Base-by-base conservation (phyloP, 805 yeast species). In the Isabelozyma pseudorhagii region DNA sequence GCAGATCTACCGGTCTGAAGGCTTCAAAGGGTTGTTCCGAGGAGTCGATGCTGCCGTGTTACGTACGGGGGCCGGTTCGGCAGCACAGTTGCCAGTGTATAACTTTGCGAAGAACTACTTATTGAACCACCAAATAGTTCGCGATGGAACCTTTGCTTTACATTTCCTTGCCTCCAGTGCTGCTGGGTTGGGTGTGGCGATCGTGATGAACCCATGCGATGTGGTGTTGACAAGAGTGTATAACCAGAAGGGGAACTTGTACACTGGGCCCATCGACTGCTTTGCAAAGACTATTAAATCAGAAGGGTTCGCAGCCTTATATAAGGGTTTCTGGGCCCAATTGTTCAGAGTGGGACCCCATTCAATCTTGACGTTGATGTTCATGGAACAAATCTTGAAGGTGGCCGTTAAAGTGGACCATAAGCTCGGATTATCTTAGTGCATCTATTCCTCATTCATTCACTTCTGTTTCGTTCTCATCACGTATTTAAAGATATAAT, bases 201-300 rank as follows among this genome's bases (percentile, higher is more conserved):
- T 92, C 17, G 96, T 89, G 31, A 93, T 94, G 97, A 94, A 92
- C 66, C 98, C 99, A 13, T 91, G 97, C 82, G 99, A 94, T 68
- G 98, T 94, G 42, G 80, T 94, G 46, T 75, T 94, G 70, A 94
- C 99, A 1, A 82, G 99, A 73, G 86, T 94, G 66, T 94, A 93
- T 71, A 94, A 94, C 69, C 98, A 94, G 67, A 88, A 85, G 68
- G 97, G 96, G 45, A 79, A 88, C 61, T 79, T 87, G 47, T 94
- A 94, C 71, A 78, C 74, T 46, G 96, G 96, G 8, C 96, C 97
- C 1, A 56, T 91, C 21, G 99, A 94, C 69, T 94, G 99, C 75
- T 74, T 92, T 48, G 60, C 82, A 48, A 93, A 94, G 69, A 92
- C 97, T 0, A 80, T 92, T 28, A 77, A 71, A 50, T 74, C 82